Conservation (phyloP, 2,329 filamentous ascomycete species). For the Massarina eburnea region DNA sequence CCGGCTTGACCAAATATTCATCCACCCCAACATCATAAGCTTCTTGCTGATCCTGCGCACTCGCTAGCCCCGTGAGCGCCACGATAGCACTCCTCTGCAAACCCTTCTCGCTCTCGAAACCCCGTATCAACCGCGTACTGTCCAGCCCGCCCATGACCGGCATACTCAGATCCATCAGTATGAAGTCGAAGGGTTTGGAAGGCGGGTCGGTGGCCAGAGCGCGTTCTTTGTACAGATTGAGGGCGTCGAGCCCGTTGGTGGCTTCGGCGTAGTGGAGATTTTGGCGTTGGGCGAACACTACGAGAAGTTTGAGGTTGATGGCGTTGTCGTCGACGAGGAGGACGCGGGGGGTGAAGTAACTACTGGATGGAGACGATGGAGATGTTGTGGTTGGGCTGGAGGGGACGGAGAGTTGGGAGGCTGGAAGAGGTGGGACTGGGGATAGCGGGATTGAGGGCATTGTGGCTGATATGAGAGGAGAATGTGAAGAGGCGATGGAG, state of each 20-base stretch:
- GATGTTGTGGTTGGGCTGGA: constrained; percentile 1
- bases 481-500: constrained; percentile 3
- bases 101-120: constrained; percentile 27
- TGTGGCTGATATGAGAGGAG: constrained; percentile 7
- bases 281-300: constrained; percentile 46
- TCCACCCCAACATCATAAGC: constrained; percentile 40
- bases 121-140: constrained; percentile 33
- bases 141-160: constrained; percentile 44
- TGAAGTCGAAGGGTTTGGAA: constrained; percentile 29
- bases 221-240: constrained; percentile 26
- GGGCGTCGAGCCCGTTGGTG: constrained; percentile 35
- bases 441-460: constrained; percentile 3
- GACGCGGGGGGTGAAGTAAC: constrained; percentile 33
- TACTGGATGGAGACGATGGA: not conserved
- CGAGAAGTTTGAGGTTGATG: constrained; percentile 39
- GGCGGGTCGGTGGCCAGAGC: constrained; percentile 16
- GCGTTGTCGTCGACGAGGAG: constrained; percentile 39
- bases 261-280: constrained; percentile 30
- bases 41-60: constrained; percentile 36
- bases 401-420: not conserved
- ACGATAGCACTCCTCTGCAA: constrained; percentile 30
- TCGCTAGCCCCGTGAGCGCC: constrained; percentile 42
- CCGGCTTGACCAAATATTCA: constrained; percentile 43
- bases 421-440: not conserved
- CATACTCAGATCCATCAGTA: constrained; percentile 41